phyloP scores from a whole-genome alignment of 768 basidiomycete genomes.

The Termitomyces sp. region DNA sequence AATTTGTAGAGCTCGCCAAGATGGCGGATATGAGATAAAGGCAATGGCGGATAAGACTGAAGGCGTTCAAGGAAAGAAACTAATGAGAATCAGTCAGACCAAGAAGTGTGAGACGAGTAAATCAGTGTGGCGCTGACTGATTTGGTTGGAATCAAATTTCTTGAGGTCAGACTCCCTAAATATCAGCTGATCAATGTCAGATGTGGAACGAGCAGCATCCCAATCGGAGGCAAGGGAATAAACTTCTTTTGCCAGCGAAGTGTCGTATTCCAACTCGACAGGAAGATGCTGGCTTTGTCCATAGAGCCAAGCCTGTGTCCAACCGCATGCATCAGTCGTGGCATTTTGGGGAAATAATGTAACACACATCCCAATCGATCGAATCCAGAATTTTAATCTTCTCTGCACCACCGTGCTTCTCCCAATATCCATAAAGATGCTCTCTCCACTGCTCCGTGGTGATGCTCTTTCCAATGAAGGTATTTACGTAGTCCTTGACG shows the following conservation, averaged over 20 bases:
- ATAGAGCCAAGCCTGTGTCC: slow-evolving; percentile 66
- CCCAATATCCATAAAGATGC: slow-evolving; percentile 71
- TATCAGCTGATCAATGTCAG: slow-evolving; percentile 36
- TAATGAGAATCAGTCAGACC: slow-evolving; percentile 18
- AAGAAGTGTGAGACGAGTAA: neutral
- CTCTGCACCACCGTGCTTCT: slow-evolving; percentile 47
- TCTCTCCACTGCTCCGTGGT: slow-evolving; percentile 80
- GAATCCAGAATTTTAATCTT: slow-evolving; percentile 61
- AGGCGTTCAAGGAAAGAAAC: slow-evolving; percentile 85
- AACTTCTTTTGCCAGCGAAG: slow-evolving; percentile 60
- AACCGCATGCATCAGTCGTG: neutral
- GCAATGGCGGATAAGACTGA: slow-evolving; percentile 55
- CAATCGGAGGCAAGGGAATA: slow-evolving; percentile 70
- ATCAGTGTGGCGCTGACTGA: slow-evolving; percentile 36
- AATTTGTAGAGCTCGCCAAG: slow-evolving; percentile 52
- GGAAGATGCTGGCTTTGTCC: slow-evolving; percentile 75
- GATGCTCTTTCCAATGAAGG: slow-evolving; percentile 79
- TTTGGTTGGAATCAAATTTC: slow-evolving; percentile 70
- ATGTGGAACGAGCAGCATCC: slow-evolving; percentile 52
- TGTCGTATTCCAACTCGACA: slow-evolving; percentile 70
- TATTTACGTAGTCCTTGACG: slow-evolving; percentile 73
- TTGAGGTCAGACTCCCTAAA: slow-evolving; percentile 61
- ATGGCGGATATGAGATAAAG: slow-evolving; percentile 48
- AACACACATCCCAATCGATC: slow-evolving; percentile 72
- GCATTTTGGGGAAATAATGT: neutral